Percentiles rank a stretch among this genome's conserved stretches.
Evolutionary conservation across 768 basidiomycete genomes (phyloP).

Genomic region (Russula sp.): DNA sequence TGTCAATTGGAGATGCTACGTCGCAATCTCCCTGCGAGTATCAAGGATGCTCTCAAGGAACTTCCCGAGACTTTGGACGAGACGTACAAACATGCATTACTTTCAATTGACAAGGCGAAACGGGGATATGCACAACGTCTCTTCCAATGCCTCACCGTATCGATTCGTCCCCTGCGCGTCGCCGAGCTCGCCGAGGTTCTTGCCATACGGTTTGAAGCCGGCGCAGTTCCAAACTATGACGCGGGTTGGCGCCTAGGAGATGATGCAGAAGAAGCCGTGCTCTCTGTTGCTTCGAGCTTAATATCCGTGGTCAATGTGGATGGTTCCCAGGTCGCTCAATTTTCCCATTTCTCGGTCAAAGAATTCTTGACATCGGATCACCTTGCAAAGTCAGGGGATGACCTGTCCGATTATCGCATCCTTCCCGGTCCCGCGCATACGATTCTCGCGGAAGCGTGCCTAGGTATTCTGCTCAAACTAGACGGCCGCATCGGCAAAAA

Average conservation of each 20-base stretch:
- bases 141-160: background rate
- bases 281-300: conserved; percentile 8
- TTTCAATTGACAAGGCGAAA: background rate
- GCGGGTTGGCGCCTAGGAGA: background rate
- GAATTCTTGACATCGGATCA: conserved; percentile 10
- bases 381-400: background rate
- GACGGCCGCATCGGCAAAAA: background rate
- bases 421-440: background rate
- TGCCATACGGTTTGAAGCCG: background rate
- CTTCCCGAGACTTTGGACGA: background rate
- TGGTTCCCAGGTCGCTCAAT: background rate
- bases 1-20: background rate
- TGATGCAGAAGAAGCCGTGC: conserved; percentile 3
- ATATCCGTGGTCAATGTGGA: background rate
- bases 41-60: background rate
- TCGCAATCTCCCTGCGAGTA: background rate
- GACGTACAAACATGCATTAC: background rate
- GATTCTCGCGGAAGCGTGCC: background rate
- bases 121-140: background rate
- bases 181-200: conserved; percentile 4
- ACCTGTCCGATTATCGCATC: background rate
- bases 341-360: conserved; percentile 5
- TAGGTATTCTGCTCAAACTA: background rate
- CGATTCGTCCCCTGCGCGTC: conserved; percentile 7
- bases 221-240: background rate